Percentiles rank a stretch among this genome's conserved stretches.
Conservation (phyloP, 2,329 filamentous ascomycete species). For the Sporothrix dimorphospora region DNA sequence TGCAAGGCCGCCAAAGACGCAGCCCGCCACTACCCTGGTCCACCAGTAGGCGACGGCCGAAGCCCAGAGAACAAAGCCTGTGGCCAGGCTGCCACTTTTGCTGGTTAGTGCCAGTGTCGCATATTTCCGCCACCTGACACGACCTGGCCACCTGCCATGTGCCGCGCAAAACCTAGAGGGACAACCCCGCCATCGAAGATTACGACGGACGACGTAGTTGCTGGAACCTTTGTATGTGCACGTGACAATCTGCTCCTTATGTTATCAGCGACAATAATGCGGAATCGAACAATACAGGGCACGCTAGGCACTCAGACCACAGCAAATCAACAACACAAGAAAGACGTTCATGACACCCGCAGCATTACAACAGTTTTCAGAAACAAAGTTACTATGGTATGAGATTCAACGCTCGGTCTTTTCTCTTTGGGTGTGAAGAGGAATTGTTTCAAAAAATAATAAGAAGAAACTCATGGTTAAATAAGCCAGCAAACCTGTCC, state of each 20-base stretch:
- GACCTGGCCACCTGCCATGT: slow-evolving; percentile 22
- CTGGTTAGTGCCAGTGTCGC: neutral
- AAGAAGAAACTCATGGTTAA: too few species aligned
- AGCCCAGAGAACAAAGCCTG: slow-evolving; percentile 10
- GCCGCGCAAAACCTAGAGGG: neutral
- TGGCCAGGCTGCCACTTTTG: slow-evolving; percentile 14
- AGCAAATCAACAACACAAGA: neutral
- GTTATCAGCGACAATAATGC: neutral
- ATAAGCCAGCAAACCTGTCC: too few species aligned
- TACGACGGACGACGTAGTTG: too few species aligned
- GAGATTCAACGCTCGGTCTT: too few species aligned
- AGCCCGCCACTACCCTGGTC: neutral
- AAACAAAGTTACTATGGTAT: too few species aligned
- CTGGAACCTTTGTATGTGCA: neutral
- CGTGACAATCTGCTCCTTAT: neutral
- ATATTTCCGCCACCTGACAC: slow-evolving; percentile 15
- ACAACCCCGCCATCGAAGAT: slow-evolving; percentile 4
- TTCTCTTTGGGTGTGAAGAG: too few species aligned
- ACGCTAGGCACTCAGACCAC: neutral
- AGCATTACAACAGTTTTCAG: too few species aligned
- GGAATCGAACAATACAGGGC: neutral
- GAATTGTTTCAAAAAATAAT: too few species aligned
- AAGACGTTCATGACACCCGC: too few species aligned
- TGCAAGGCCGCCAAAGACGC: slow-evolving; percentile 14
- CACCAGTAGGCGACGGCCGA: neutral